Percentiles rank a stretch among this genome's conserved stretches.
Conservation (phyloP, 805 yeast species). For the Tetrapisispora fleetii region DNA sequence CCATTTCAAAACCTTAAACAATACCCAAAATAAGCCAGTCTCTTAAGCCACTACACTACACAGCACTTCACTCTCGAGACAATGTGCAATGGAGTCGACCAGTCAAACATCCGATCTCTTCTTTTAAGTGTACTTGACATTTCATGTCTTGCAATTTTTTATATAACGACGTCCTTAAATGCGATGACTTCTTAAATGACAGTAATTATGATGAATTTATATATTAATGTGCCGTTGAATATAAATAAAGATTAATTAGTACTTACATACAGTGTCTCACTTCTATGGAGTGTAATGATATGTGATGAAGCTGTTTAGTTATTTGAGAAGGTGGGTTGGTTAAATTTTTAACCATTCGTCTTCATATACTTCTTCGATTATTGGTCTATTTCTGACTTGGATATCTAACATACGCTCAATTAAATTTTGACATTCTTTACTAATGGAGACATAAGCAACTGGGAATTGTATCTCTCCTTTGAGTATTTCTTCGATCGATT, state of each 20-base stretch:
- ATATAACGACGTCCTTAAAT: neutral
- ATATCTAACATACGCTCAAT: slow-evolving; percentile 57
- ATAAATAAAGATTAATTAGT: too few relatives aligned
- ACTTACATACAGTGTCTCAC: neutral
- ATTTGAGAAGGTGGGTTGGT: neutral
- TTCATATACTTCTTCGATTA: slow-evolving; percentile 55
- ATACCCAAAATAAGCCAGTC: too few relatives aligned
- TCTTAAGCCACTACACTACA: too few relatives aligned
- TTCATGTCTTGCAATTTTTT: neutral
- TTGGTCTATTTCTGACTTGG: slow-evolving; percentile 58
- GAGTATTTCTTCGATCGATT: slow-evolving; percentile 87
- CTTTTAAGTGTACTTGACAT: too few relatives aligned
- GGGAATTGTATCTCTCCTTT: slow-evolving; percentile 66
- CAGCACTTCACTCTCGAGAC: too few relatives aligned
- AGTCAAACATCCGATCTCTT: too few relatives aligned
- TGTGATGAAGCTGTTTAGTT: too few relatives aligned
- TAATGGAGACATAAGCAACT: slow-evolving; percentile 25
- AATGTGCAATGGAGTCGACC: too few relatives aligned
- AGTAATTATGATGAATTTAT: neutral
- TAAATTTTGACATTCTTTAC: slow-evolving; percentile 48
- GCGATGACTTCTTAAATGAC: neutral
- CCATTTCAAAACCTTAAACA: neutral
- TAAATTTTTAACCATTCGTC: slow-evolving; percentile 52
- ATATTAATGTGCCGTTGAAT: too few relatives aligned
- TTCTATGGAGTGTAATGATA: too few relatives aligned